Base-by-base conservation (phyloP, 441 rosid genomes). In the Erodium moschatum region DNA sequence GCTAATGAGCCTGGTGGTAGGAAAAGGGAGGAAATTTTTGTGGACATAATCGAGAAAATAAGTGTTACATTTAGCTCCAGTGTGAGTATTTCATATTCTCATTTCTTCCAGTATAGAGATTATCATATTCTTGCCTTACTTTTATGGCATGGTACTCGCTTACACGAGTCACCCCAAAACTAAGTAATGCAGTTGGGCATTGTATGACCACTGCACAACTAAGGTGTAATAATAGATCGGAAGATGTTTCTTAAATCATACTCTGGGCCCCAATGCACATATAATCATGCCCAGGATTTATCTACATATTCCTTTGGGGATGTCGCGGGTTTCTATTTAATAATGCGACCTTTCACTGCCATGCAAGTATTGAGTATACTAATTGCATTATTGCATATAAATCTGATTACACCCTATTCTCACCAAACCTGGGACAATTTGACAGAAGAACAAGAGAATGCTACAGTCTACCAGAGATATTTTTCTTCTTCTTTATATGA, bases 11-110 rank as follows among this genome's bases (percentile, higher is more conserved):
- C 94, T 69, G 92, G 89, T 19, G 97, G 94, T 72, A 83, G 89
- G 79, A 93, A 84, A 82, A 89, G 97, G 79, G 98, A 93, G 81
- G 97, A 93, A 83, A 90, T 90, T 50, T 93, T 90, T 75, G 97
- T 90, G 73, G 98, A 93, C 80, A 85, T 93, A 75, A 93, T 93
- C 16, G 97, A 90, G 85, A 90, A 93, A 85, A 90, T 93, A 74
- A 93, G 98, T 73, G 92, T 93, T 68, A 90, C 97, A 71, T 93
- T 93, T 85, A 90, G 98, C 81, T 89, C 97, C 66, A 93, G 98
- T 72, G 98, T 93, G 81, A 77, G 96, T 83, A 62, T 61, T 64
- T 48, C 56, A 48, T 48, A 48, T 5, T n/a, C 46, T 5, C 46
- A 8, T 40, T 40, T 40, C 11, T 40, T 40, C 8, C 46, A 40